Percentiles rank a stretch among this genome's conserved stretches.
These are phyloP conservation scores for Lepiota subincarnata DNA, from an alignment of 768 basidiomycete genomes.

Conservation along the genomic window DNA sequence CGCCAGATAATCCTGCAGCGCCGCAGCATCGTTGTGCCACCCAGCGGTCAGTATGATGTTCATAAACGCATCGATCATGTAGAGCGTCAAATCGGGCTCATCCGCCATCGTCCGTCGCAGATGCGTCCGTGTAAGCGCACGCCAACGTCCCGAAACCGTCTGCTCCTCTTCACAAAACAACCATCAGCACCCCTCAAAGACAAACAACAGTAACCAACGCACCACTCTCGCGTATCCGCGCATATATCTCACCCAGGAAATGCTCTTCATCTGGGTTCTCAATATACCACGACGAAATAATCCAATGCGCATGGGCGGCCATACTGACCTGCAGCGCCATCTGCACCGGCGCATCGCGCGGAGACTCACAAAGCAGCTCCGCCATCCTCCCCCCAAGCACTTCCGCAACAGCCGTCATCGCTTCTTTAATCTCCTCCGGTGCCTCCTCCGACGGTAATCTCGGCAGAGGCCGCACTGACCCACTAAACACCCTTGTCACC, in stretches of 20 bases:
- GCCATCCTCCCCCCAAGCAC: slow-evolving; percentile 35
- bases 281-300: slow-evolving; percentile 47
- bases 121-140: slow-evolving; percentile 48
- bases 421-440: slow-evolving; percentile 23
- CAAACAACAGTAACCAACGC: slow-evolving; percentile 26
- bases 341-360: slow-evolving; percentile 23
- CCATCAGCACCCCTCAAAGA: not conserved
- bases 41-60: slow-evolving; percentile 39
- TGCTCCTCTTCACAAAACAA: slow-evolving; percentile 37
- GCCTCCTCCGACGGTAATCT: slow-evolving; percentile 12
- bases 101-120: slow-evolving; percentile 34
- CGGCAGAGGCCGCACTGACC: not conserved
- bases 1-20: slow-evolving; percentile 35
- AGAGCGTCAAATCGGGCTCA: slow-evolving; percentile 31
- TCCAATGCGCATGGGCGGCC: slow-evolving; percentile 46
- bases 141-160: slow-evolving; percentile 51
- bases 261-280: slow-evolving; percentile 45
- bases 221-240: slow-evolving; percentile 41
- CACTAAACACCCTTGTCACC: slow-evolving; percentile 1
- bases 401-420: slow-evolving; percentile 24
- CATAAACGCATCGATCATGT: slow-evolving; percentile 35
- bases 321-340: slow-evolving; percentile 43
- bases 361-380: slow-evolving; percentile 31
- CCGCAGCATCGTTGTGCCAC: slow-evolving; percentile 15
- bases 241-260: slow-evolving; percentile 38